Percentiles rank a stretch among this genome's conserved stretches.
These are phyloP conservation scores for Magnaporthiopsis incrustans DNA, from an alignment of 2,329 filamentous ascomycete species.

Conservation along the genomic window DNA sequence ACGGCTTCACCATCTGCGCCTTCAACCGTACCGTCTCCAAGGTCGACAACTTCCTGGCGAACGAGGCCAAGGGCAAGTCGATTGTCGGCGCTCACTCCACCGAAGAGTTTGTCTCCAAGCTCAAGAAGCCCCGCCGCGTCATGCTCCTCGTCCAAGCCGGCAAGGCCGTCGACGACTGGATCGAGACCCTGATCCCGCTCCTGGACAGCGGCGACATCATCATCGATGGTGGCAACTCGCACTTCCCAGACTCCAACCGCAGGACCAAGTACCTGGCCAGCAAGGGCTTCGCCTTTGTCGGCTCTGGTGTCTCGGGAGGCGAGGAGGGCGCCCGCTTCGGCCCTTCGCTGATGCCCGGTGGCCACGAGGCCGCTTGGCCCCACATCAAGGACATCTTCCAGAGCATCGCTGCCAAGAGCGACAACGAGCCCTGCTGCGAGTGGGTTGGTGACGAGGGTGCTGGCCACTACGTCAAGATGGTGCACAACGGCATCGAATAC, in stretches of 20 bases:
- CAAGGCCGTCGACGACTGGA: conserved; percentile 97
- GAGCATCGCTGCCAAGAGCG: conserved; percentile 94
- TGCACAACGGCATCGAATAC: conserved; percentile 99
- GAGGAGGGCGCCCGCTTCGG: conserved; percentile 98
- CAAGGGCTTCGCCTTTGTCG: conserved; percentile 94
- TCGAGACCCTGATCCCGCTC: conserved; percentile 83
- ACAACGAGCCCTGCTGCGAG: conserved; percentile 95
- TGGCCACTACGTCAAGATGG: conserved; percentile 99
- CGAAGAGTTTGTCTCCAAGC: conserved; percentile 91
- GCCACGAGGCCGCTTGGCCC: conserved; percentile 96
- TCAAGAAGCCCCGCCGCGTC: conserved; percentile 93
- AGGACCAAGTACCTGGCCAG: conserved; percentile 76
- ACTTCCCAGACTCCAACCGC: conserved; percentile 98
- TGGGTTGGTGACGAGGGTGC: conserved; percentile 99
- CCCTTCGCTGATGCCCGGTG: conserved; percentile 97
- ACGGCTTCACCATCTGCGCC: conserved; percentile 93
- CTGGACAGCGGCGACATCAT: conserved; percentile 90
- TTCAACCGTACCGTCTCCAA: conserved; percentile 99
- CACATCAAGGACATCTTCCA: conserved; percentile 99
- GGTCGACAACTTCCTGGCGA: conserved; percentile 88
- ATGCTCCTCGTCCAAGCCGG: conserved; percentile 99
- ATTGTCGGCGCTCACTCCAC: conserved; percentile 89
- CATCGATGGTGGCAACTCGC: conserved; percentile 98
- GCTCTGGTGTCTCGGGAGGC: conserved; percentile 95
- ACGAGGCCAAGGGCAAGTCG: conserved; percentile 92